Evolutionary conservation across 2,329 filamentous ascomycete species (phyloP), one percentile per base, ranked within the genome.

Genomic region (Curvularia eragrostidis): DNA sequence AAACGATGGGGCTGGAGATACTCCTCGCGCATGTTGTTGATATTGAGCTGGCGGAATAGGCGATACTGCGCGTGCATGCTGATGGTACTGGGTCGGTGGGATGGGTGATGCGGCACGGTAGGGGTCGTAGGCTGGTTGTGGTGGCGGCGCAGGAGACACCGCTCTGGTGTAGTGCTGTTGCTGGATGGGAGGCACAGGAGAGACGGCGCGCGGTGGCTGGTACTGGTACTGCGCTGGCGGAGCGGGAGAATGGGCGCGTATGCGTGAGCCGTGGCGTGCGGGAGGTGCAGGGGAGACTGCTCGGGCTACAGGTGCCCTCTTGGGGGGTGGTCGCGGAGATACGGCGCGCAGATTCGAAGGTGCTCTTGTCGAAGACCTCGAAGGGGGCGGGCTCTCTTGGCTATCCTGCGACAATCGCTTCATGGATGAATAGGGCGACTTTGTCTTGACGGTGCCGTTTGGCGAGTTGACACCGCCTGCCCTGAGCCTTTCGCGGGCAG

Each of bases 341-440:
- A 78, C 72, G 30, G 78, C 75, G 52, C 75, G 75, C 28, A 76
- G 66, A 48, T 72, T 66, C 19, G 69, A 71, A n/a, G 59, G 60
- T 26, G 47, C 56, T 47, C 62, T 56, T 13, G 68, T 56, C 10
- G 65, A 38, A 7, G 73, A 69, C 7, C 65, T 69, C 1, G 74
- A 71, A 9, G 43, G 43, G 6, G 69, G 71, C 1, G 72, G 67
- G 26, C 64, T 70, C 19, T 75, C 70, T n/a, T 70, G 65, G 48
- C 70, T 74, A 48, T 76, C 74, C 2, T 61, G 70, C 9, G 74
- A 76, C 23, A 79, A 77, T 44, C 79, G 74, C 75, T 82, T 83
- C 81, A 83, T 83, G 46, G 81, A 81, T 48, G 80, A 80, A 59
- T 80, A 83, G 18, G 81, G 81, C 56, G 76, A 75, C 63, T 80